Evolutionary conservation across 306 rosid genomes (phyloP).

Genomic region (Begonia fuchsioides): DNA sequence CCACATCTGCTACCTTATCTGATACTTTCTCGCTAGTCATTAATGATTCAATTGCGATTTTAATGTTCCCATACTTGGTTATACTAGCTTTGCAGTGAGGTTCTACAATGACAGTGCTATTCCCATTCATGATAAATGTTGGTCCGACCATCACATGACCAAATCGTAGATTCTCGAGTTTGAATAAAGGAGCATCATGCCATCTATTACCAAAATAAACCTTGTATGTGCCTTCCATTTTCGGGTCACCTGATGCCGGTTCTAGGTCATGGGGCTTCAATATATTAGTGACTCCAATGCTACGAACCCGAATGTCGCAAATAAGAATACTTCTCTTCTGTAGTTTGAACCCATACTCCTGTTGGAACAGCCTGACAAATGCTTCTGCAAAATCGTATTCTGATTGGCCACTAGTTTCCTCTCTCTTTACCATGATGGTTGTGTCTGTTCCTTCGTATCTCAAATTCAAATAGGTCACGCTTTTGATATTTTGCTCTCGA

Average conservation of each 20-base stretch:
- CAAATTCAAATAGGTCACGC: conserved; percentile 69
- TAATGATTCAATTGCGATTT: conserved; percentile 57
- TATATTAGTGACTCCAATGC: conserved; percentile 75
- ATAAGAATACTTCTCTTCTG: conserved; percentile 58
- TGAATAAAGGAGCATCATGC: conserved; percentile 69
- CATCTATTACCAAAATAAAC: conserved; percentile 76
- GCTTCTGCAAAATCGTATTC: conserved; percentile 43
- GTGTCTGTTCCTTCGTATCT: conserved; percentile 95
- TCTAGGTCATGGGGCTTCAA: conserved; percentile 55
- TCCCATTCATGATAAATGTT: conserved; percentile 84
- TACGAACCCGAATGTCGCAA: conserved; percentile 75
- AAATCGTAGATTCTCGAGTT: conserved; percentile 65
- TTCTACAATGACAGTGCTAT: conserved; percentile 83
- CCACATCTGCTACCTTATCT: conserved; percentile 72
- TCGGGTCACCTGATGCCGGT: conserved; percentile 31
- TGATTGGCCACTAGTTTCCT: conserved; percentile 23
- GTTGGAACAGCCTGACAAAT: conserved; percentile 59
- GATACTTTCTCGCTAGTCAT: conserved; percentile 27
- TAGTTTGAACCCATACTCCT: conserved; percentile 78
- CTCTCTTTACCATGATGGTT: conserved; percentile 74
- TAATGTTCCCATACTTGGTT: conserved; percentile 69
- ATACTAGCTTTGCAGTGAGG: conserved; percentile 65
- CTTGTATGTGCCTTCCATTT: conserved; percentile 54
- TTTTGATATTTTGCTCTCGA: conserved; percentile 43
- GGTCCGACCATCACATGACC: conserved; percentile 61